These are phyloP conservation scores for Trichoderma sp. DNA, from an alignment of 2,329 filamentous ascomycete genomes.

Conservation along the genomic window DNA sequence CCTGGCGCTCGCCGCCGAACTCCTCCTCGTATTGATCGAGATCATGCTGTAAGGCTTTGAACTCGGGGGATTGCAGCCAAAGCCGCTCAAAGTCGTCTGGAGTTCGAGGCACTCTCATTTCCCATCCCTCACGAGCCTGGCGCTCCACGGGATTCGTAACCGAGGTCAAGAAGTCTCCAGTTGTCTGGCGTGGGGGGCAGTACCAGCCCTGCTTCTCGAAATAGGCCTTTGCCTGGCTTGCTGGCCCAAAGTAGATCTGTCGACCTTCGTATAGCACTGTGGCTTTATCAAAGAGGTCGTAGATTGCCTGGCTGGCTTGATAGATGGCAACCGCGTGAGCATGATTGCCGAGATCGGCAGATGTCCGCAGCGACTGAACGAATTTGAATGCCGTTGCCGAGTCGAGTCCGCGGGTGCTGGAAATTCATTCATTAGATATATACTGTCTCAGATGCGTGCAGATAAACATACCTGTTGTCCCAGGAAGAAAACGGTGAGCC, in stretches of 20 bases:
- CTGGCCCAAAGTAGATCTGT: constrained; percentile 74
- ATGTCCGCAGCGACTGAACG: constrained; percentile 64
- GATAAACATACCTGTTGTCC: constrained; percentile 63
- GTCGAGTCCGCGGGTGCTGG: constrained; percentile 68
- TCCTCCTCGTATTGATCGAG: constrained; percentile 53
- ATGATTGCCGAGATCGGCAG: constrained; percentile 64
- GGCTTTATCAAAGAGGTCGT: constrained; percentile 74
- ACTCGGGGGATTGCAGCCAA: constrained; percentile 51
- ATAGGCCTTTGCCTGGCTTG: constrained; percentile 59
- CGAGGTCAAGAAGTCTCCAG: constrained; percentile 69
- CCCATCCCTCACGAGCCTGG: constrained; percentile 56
- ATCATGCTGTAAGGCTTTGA: constrained; percentile 45
- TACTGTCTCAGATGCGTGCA: too few species aligned
- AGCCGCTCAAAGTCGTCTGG: constrained; percentile 66
- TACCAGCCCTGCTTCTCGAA: constrained; percentile 70
- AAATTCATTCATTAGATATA: neutral
- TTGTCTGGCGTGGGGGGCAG: constrained; percentile 67
- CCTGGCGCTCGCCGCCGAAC: constrained; percentile 45
- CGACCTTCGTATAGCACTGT: constrained; percentile 74
- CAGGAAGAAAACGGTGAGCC: constrained; percentile 59
- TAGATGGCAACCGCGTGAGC: constrained; percentile 70
- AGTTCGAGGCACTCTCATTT: constrained; percentile 64
- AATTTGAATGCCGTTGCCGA: constrained; percentile 74
- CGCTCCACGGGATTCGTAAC: constrained; percentile 67
- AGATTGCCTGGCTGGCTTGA: constrained; percentile 69